Percentiles rank a stretch among this genome's conserved stretches.
These are phyloP conservation scores for Spinacia oleracea DNA, from an alignment of 179 eudicot genomes.

Conservation along the genomic window DNA sequence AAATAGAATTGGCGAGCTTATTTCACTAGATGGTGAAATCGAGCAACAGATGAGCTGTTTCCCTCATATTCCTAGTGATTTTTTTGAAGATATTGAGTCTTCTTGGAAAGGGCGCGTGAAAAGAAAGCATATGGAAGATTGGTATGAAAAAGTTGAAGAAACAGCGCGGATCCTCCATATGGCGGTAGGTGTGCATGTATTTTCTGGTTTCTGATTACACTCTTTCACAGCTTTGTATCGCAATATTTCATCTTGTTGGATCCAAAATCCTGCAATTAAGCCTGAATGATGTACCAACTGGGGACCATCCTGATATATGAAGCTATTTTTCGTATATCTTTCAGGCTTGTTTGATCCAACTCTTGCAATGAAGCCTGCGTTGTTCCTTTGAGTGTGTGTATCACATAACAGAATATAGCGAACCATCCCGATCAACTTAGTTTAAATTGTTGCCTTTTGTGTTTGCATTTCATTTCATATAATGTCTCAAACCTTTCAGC, in stretches of 20 bases:
- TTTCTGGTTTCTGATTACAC: not conserved
- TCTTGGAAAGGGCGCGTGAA: constrained; percentile 94
- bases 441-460: not conserved
- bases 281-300: not conserved
- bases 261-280: not conserved
- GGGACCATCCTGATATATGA: not conserved
- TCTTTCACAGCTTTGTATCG: not conserved
- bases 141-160: constrained; percentile 70
- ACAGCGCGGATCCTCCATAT: constrained; percentile 69
- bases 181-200: constrained; percentile 57
- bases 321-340: not conserved
- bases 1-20: constrained; percentile 71
- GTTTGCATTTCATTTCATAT: not conserved
- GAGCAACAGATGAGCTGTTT: constrained; percentile 57
- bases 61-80: constrained; percentile 62
- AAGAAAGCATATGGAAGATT: constrained; percentile 73
- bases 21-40: constrained; percentile 66
- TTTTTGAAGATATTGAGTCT: constrained; percentile 84
- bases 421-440: not conserved
- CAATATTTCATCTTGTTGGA: not conserved
- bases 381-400: not conserved
- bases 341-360: not conserved
- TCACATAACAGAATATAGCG: not conserved
- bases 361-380: not conserved
- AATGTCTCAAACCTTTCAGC: not conserved